Percentiles rank a stretch among this genome's conserved stretches.
phyloP scores from a whole-genome alignment of 1,284 basidiomycete species.

The Fomes fomentarius region DNA sequence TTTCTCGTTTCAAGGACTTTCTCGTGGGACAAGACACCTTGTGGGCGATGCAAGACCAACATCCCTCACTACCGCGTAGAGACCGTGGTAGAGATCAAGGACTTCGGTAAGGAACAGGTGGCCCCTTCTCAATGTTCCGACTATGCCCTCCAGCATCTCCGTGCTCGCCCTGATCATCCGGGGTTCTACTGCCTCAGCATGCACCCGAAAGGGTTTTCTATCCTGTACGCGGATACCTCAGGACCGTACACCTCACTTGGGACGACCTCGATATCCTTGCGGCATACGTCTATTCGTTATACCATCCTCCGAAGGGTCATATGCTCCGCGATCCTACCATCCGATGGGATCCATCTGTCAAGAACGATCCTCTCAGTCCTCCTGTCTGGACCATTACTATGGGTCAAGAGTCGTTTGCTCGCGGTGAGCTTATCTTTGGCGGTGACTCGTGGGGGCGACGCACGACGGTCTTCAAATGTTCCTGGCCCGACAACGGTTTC shows the following conservation, averaged over 20 bases:
- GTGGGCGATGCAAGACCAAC: neutral
- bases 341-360: neutral
- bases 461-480: slow-evolving; percentile 5
- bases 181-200: neutral
- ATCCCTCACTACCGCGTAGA: neutral
- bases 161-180: slow-evolving; percentile 8
- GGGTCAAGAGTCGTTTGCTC: neutral
- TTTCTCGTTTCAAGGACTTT: neutral
- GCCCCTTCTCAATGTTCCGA: neutral
- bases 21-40: neutral
- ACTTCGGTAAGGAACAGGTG: neutral
- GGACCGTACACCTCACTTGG: neutral
- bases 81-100: neutral
- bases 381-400: neutral
- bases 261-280: neutral
- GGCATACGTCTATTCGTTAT: slow-evolving; percentile 8
- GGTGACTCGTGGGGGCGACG: slow-evolving; percentile 2
- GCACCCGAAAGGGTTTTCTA: neutral
- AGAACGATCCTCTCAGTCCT: neutral
- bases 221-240: slow-evolving; percentile 9
- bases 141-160: slow-evolving; percentile 5
- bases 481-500: neutral
- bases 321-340: slow-evolving; percentile 8
- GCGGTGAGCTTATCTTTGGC: neutral
- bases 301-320: slow-evolving; percentile 10